Conservation (phyloP, 306 rosid species). For the Citrullus mucosospermus region DNA sequence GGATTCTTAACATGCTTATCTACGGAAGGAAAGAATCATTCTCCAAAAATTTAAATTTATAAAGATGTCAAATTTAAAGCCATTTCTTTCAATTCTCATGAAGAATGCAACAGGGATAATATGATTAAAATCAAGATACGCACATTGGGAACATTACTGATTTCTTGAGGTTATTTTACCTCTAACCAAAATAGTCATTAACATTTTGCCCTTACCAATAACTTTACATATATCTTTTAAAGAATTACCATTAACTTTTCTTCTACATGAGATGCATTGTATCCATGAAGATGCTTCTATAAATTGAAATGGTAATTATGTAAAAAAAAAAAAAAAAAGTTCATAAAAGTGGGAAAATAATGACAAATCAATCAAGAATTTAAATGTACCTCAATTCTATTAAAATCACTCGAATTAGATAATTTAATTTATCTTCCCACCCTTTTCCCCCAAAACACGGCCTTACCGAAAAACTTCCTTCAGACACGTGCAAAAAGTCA, state of each 20-base stretch:
- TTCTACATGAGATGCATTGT: neutral
- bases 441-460: neutral
- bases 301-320: neutral
- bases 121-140: neutral
- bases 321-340: neutral
- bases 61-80: neutral
- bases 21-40: neutral
- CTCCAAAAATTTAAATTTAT: neutral
- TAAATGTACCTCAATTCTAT: constrained; percentile 5
- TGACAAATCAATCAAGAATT: neutral
- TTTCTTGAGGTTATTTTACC: neutral
- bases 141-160: neutral
- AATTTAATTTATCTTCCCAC: neutral
- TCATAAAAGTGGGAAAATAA: neutral
- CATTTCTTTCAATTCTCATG: neutral
- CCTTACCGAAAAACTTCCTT: neutral
- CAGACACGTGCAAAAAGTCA: neutral
- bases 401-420: neutral
- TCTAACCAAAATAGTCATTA: neutral
- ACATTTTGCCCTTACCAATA: neutral
- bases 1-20: neutral
- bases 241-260: neutral
- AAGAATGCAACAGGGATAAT: neutral
- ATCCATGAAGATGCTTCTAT: neutral
- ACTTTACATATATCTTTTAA: neutral